These are phyloP conservation scores for Trichoderma koningii DNA, from an alignment of 2,329 filamentous ascomycete species.

Conservation along the genomic window DNA sequence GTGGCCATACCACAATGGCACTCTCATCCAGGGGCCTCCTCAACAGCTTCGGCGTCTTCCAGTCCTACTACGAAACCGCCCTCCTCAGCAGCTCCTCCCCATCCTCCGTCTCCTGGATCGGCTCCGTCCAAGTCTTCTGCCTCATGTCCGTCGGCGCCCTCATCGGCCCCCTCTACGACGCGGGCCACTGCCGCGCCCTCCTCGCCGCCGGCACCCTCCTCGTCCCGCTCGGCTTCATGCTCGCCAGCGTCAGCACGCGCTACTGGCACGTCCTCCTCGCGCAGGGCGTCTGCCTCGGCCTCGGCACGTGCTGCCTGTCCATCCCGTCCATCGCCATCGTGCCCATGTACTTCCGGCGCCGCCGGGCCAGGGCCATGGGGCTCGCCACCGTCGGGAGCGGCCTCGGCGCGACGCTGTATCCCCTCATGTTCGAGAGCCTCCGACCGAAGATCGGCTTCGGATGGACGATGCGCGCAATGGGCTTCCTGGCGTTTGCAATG, in stretches of 20 bases:
- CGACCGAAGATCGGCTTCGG: slow-evolving; percentile 37
- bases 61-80: slow-evolving; percentile 39
- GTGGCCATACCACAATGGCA: not conserved
- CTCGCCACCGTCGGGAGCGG: slow-evolving; percentile 47
- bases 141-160: slow-evolving; percentile 46
- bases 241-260: slow-evolving; percentile 47
- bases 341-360: slow-evolving; percentile 45
- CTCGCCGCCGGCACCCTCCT: slow-evolving; percentile 42
- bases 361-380: slow-evolving; percentile 46
- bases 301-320: slow-evolving; percentile 42
- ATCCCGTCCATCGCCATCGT: slow-evolving; percentile 43
- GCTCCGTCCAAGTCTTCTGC: slow-evolving; percentile 46
- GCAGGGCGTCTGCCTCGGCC: slow-evolving; percentile 44
- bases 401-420: slow-evolving; percentile 44
- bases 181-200: slow-evolving; percentile 45
- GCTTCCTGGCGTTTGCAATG: slow-evolving; percentile 40
- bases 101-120: slow-evolving; percentile 49
- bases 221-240: slow-evolving; percentile 47
- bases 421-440: slow-evolving; percentile 42
- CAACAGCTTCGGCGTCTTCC: slow-evolving; percentile 44
- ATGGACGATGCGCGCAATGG: slow-evolving; percentile 42
- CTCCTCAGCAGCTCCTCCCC: slow-evolving; percentile 34
- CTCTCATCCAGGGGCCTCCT: slow-evolving; percentile 36
- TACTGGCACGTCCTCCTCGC: slow-evolving; percentile 49
- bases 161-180: slow-evolving; percentile 47